These are phyloP conservation scores for Apiotrichum laibachii DNA, from an alignment of 1,284 basidiomycete genomes.

Conservation along the genomic window DNA sequence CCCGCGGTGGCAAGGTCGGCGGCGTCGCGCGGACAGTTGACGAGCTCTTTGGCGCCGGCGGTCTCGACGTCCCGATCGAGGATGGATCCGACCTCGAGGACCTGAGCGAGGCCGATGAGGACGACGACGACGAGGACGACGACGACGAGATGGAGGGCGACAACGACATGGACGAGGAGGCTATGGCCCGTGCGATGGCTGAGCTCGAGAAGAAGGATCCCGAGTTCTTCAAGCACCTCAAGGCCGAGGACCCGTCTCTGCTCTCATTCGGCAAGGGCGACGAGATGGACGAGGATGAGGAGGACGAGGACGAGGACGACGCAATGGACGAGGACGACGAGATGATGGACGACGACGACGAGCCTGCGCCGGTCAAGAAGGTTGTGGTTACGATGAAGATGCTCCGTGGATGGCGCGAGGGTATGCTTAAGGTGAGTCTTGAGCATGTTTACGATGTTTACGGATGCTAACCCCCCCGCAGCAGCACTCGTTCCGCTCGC, in stretches of 20 bases:
- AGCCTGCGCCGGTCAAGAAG: constrained; percentile 49
- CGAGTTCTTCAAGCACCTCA: constrained; percentile 96
- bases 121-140: constrained; percentile 46
- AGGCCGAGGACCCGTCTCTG: constrained; percentile 90
- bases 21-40: constrained; percentile 63
- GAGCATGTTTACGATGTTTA: neutral
- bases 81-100: constrained; percentile 55
- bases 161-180: constrained; percentile 58
- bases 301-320: constrained; percentile 51
- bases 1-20: constrained; percentile 42
- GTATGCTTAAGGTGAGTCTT: constrained; percentile 69
- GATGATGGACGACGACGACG: constrained; percentile 52
- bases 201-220: constrained; percentile 93
- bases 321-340: constrained; percentile 51
- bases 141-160: constrained; percentile 41
- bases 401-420: constrained; percentile 82
- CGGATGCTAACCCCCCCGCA: constrained; percentile 42
- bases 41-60: constrained; percentile 65
- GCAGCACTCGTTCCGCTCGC: constrained; percentile 79
- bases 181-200: constrained; percentile 75
- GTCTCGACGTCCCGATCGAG: constrained; percentile 42
- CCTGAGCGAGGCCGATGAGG: constrained; percentile 62
- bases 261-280: constrained; percentile 64
- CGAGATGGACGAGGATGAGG: constrained; percentile 46
- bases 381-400: constrained; percentile 67